Conservation (phyloP, 148 eudicot species). For the Beta vulgaris region DNA sequence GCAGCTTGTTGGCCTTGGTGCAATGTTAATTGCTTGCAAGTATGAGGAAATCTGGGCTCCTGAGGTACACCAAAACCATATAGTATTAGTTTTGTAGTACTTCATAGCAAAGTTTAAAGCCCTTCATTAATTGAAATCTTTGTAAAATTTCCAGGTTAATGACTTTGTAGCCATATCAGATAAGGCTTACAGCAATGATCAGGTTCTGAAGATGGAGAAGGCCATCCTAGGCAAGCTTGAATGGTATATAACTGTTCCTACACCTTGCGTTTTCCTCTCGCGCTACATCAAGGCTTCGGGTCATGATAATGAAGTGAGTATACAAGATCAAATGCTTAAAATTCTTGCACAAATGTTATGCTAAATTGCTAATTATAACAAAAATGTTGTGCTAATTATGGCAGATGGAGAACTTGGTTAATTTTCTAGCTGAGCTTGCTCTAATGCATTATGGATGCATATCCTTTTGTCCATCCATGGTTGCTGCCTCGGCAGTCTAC, state of each 20-base stretch:
- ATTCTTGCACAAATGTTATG: background rate
- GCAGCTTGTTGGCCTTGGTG: conserved; percentile 72
- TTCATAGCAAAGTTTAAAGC: background rate
- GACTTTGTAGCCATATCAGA: conserved; percentile 60
- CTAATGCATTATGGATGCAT: conserved; percentile 56
- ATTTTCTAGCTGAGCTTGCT: conserved; percentile 73
- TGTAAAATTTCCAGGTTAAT: conserved; percentile 38
- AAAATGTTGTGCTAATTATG: background rate
- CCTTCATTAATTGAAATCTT: background rate
- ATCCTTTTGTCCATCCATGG: conserved; percentile 57
- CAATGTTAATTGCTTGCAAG: conserved; percentile 83
- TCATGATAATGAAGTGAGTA: conserved; percentile 46
- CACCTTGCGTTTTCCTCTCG: conserved; percentile 62
- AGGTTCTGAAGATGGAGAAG: conserved; percentile 65
- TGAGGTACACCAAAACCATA: conserved; percentile 38
- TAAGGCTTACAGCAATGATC: conserved; percentile 48
- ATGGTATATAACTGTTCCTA: conserved; percentile 65
- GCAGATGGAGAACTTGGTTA: conserved; percentile 66
- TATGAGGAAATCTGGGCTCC: conserved; percentile 98
- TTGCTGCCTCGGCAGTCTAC: conserved; percentile 89
- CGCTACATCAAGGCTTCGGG: conserved; percentile 70
- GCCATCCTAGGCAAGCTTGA: conserved; percentile 49
- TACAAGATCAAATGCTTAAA: background rate
- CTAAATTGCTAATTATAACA: background rate
- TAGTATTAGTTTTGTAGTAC: background rate